phyloP scores from a whole-genome alignment of 108 stramenopile species.

The Fragilariopsis cylindrus region DNA sequence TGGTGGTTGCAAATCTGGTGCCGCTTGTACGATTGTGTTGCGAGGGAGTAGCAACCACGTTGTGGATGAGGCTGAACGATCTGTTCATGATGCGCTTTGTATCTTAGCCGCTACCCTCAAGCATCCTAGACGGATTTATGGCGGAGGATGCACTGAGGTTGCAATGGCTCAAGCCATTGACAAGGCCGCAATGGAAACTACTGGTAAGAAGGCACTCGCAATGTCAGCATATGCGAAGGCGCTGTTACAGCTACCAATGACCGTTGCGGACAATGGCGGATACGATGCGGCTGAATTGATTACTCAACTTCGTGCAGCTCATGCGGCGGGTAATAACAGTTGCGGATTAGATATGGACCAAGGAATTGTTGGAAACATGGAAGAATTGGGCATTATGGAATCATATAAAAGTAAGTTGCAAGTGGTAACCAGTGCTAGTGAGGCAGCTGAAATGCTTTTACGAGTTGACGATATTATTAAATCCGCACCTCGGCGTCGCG shows the following conservation, averaged over 20 bases:
- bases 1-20: constrained; percentile 92
- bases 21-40: constrained; percentile 97
- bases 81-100: constrained; percentile 97
- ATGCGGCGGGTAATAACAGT: constrained; percentile 79
- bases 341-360: constrained; percentile 96
- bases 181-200: constrained; percentile 79
- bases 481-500: constrained; percentile 92
- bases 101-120: constrained; percentile 94
- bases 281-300: constrained; percentile 97
- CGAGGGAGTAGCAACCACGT: constrained; percentile 95
- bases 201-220: constrained; percentile 98
- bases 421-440: constrained; percentile 94
- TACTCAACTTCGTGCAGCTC: constrained; percentile 93
- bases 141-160: constrained; percentile 97
- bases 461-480: constrained; percentile 99
- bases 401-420: constrained; percentile 95
- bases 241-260: constrained; percentile 93
- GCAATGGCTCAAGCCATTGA: constrained; percentile 93
- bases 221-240: constrained; percentile 97
- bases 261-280: constrained; percentile 99
- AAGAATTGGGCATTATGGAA: constrained; percentile 94
- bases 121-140: constrained; percentile 93
- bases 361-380: constrained; percentile 94
- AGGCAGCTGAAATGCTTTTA: constrained; percentile 99
- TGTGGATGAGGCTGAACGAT: constrained; percentile 96